Conservation (phyloP, 345 rosid species). For the Zanthoxylum bungeanum region DNA sequence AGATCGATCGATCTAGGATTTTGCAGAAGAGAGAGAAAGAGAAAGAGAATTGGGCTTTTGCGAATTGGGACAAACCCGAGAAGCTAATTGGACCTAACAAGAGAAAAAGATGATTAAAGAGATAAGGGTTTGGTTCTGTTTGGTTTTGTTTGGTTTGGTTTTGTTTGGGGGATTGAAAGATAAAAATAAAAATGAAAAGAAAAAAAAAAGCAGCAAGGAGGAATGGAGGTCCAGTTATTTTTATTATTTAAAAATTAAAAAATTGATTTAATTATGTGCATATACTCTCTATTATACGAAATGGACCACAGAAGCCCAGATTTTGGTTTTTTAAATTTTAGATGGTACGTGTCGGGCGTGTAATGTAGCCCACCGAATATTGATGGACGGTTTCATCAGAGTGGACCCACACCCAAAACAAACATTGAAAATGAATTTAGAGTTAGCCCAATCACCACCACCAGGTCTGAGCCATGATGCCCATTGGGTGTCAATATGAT, state of each 20-base stretch:
- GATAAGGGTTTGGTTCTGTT: constrained; percentile 13
- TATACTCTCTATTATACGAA: background rate
- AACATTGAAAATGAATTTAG: too few relatives aligned
- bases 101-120: background rate
- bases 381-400: constrained; percentile 1
- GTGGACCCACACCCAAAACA: constrained; percentile 3
- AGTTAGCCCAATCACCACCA: too few relatives aligned
- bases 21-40: constrained; percentile 20
- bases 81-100: constrained; percentile 45
- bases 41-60: constrained; percentile 45
- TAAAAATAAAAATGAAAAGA: too few relatives aligned
- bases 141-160: constrained; percentile 7
- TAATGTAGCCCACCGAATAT: constrained; percentile 15
- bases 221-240: constrained; percentile 6
- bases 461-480: too few relatives aligned
- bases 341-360: background rate
- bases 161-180: constrained; percentile 5
- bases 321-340: background rate
- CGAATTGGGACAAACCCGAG: constrained; percentile 33
- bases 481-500: too few relatives aligned
- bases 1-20: constrained; percentile 41
- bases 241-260: background rate
- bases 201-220: too few relatives aligned
- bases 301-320: constrained; percentile 23
- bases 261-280: background rate